Evolutionary conservation across 2,329 filamentous ascomycete genomes (phyloP).

Genomic region (Fusarium sp.): DNA sequence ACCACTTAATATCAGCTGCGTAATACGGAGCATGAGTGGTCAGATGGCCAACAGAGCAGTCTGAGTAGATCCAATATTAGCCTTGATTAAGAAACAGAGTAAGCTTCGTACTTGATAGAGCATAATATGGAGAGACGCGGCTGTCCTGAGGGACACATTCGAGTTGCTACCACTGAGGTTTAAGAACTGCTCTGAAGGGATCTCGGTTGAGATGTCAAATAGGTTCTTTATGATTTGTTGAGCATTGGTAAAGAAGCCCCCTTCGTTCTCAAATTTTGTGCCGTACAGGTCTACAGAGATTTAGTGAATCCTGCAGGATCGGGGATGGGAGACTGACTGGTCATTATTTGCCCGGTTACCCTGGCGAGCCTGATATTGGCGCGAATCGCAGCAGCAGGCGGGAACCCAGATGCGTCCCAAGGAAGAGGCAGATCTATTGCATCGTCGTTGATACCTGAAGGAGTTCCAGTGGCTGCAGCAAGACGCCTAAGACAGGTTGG

Average conservation of each 20-base stretch:
- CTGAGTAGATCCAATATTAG: neutral
- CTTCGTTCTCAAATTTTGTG: neutral
- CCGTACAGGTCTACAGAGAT: neutral
- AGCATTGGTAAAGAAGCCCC: slow-evolving; percentile 9
- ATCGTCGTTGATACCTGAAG: slow-evolving; percentile 10
- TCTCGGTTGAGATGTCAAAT: slow-evolving; percentile 9
- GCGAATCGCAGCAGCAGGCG: slow-evolving; percentile 1
- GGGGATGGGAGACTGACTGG: neutral
- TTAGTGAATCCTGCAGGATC: neutral
- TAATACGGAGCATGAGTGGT: slow-evolving; percentile 12
- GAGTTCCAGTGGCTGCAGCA: slow-evolving; percentile 10
- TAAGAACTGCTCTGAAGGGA: slow-evolving; percentile 8
- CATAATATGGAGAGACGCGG: slow-evolving; percentile 8
- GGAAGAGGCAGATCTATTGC: slow-evolving; percentile 4
- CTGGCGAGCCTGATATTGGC: slow-evolving; percentile 11
- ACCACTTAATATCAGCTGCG: slow-evolving; percentile 3
- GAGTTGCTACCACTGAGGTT: neutral
- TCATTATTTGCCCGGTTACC: slow-evolving; percentile 9
- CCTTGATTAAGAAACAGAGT: too few relatives aligned
- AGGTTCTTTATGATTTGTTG: slow-evolving; percentile 11
- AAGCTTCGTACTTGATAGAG: slow-evolving; percentile 1
- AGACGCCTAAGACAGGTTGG: neutral
- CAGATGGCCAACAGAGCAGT: slow-evolving; percentile 8
- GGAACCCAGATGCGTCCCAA: slow-evolving; percentile 6
- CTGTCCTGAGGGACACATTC: slow-evolving; percentile 1